Evolutionary conservation across 1,139 yeast species (phyloP).

Genomic region (Yamadazyma friedrichii): DNA sequence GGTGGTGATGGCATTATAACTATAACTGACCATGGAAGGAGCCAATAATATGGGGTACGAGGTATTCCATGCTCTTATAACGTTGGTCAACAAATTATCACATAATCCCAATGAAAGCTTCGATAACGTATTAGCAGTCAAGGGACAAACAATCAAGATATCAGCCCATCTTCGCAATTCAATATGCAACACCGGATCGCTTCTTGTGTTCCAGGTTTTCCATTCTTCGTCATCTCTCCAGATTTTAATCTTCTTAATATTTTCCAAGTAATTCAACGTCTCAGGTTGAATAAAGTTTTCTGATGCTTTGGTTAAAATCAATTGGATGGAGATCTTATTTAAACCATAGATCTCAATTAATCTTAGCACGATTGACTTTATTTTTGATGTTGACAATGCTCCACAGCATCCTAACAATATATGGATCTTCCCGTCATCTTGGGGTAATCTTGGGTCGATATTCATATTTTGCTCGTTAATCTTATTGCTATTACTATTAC

Average conservation of each 20-base stretch:
- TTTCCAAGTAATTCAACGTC: slow-evolving; percentile 37
- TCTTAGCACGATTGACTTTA: slow-evolving; percentile 71
- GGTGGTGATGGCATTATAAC: slow-evolving; percentile 85
- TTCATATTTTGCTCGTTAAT: slow-evolving; percentile 49
- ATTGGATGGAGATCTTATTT: slow-evolving; percentile 73
- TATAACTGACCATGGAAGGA: slow-evolving; percentile 92
- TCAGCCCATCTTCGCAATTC: slow-evolving; percentile 97
- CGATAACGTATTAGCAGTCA: slow-evolving; percentile 89
- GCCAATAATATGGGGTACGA: slow-evolving; percentile 85
- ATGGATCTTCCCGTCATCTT: slow-evolving; percentile 88
- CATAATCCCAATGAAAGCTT: slow-evolving; percentile 87
- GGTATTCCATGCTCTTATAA: slow-evolving; percentile 89
- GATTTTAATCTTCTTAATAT: slow-evolving; percentile 50
- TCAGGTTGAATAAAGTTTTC: slow-evolving; percentile 75
- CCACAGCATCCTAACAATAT: slow-evolving; percentile 90
- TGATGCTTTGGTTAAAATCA: slow-evolving; percentile 78
- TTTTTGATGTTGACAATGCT: slow-evolving; percentile 74
- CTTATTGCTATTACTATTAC: slow-evolving; percentile 1
- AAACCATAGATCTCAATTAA: slow-evolving; percentile 76
- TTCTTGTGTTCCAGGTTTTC: slow-evolving; percentile 79
- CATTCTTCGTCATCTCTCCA: slow-evolving; percentile 95
- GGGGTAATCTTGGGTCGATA: slow-evolving; percentile 78
- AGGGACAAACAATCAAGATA: slow-evolving; percentile 80
- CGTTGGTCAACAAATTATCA: slow-evolving; percentile 84
- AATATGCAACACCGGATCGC: slow-evolving; percentile 91